Percentiles rank a stretch among this genome's conserved stretches.
Evolutionary conservation across 352 stramenopile species (phyloP).

Genomic region (Phytopythium boreale): DNA sequence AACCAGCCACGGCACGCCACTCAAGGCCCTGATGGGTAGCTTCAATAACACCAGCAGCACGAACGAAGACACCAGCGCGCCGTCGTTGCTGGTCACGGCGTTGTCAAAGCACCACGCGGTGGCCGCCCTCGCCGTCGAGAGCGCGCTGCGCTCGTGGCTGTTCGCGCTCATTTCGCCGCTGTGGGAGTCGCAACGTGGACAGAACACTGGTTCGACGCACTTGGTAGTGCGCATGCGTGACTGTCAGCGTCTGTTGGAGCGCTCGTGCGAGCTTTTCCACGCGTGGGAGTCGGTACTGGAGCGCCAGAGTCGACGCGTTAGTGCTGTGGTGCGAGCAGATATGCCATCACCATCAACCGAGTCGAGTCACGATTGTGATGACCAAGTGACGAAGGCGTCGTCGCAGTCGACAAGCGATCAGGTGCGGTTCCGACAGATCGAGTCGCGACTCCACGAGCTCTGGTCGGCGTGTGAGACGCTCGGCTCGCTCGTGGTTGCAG

Average conservation of each 20-base stretch:
- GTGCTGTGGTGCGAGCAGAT: slow-evolving; percentile 8
- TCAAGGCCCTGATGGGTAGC: not conserved
- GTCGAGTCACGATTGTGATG: not conserved
- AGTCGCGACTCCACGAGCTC: slow-evolving; percentile 31
- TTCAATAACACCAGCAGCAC: not conserved
- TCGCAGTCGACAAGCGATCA: not conserved
- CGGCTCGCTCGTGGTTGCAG: slow-evolving; percentile 32
- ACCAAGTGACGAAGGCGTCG: slow-evolving; percentile 8
- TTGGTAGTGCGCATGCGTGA: slow-evolving; percentile 11
- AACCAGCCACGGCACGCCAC: not conserved
- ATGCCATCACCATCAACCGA: not conserved
- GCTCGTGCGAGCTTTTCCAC: slow-evolving; percentile 9
- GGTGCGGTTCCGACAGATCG: not conserved
- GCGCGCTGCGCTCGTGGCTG: slow-evolving; percentile 20
- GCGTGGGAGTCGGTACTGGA: slow-evolving; percentile 18
- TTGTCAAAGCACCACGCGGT: slow-evolving; percentile 46
- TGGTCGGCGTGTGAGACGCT: slow-evolving; percentile 52
- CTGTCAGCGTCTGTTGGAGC: not conserved
- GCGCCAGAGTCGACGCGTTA: slow-evolving; percentile 11
- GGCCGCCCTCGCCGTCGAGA: slow-evolving; percentile 35
- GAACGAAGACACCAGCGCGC: slow-evolving; percentile 12
- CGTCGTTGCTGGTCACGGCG: slow-evolving; percentile 56
- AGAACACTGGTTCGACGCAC: not conserved
- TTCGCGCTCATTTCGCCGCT: slow-evolving; percentile 4
- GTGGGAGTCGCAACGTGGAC: not conserved